Percentiles rank a stretch among this genome's conserved stretches.
Conservation (phyloP, 225 moss, liverwort and hornwort species). For the Sphagnum tenellum region DNA sequence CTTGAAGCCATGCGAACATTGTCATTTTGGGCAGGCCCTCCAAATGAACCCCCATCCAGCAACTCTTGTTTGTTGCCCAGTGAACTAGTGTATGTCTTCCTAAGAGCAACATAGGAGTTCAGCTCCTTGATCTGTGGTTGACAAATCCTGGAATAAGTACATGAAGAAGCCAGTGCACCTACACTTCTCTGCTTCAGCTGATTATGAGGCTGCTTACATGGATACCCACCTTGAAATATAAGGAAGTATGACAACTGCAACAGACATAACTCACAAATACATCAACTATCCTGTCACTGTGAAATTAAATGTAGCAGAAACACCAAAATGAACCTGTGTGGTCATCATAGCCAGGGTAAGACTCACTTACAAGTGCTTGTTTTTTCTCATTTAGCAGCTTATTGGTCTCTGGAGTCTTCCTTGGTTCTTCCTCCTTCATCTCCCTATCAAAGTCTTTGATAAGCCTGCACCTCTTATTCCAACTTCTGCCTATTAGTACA, state of each 20-base stretch:
- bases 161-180: too few species aligned
- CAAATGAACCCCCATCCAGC: conserved; percentile 58
- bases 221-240: too few species aligned
- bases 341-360: too few species aligned
- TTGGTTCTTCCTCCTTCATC: conserved; percentile 74
- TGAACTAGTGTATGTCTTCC: conserved; percentile 93
- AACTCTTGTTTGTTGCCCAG: conserved; percentile 79
- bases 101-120: conserved; percentile 87
- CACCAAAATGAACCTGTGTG: too few species aligned
- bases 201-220: too few species aligned
- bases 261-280: too few species aligned
- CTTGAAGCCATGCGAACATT: conserved; percentile 54
- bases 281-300: too few species aligned
- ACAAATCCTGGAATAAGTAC: too few species aligned
- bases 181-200: too few species aligned
- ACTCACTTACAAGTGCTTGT: conserved; percentile 59
- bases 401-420: conserved; percentile 42
- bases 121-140: conserved; percentile 64
- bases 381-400: conserved; percentile 89
- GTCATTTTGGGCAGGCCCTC: conserved; percentile 47
- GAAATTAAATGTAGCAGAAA: too few species aligned
- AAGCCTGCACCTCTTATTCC: conserved; percentile 30
- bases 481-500: too few species aligned
- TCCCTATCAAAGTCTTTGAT: conserved; percentile 96
- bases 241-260: too few species aligned